Base-by-base conservation (phyloP, 2,329 filamentous ascomycete species). In the Tolypocladium tundrense region DNA sequence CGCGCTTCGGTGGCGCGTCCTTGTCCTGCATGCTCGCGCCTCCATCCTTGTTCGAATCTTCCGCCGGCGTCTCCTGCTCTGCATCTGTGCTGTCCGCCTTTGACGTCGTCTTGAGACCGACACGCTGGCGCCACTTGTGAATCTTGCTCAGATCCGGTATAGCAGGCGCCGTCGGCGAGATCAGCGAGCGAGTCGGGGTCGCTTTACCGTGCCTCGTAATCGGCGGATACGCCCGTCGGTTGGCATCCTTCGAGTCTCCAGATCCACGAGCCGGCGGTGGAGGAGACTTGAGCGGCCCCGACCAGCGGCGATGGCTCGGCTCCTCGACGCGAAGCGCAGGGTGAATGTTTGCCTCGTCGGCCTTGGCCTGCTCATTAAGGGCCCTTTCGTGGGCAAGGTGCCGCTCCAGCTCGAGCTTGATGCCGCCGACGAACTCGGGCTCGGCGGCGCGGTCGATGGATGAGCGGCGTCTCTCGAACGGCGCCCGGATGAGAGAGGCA, bases 351-450 rank as follows among this genome's bases (percentile, higher is more conserved):
- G 62, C 66, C 27, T 67, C 65, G 16, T 63, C 61, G 9, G 62
- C 63, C 14, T 66, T 63, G 8, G 65, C 63, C 3, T 68, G 64
- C 11, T 63, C 65, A 0, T 71, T 62, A 9, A 68, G 59, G 1
- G 64, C 63, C 43, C 67, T 64, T 41, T 72, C 64, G 10, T 69
- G 63, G 21, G 69, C 69, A 1, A 67, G 67, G 9, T 74, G 67
- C 52, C 69, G 69, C 57, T 75, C 68, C 53, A 72, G 66, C 53
- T 75, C 74, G 19, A 76, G 66, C 58, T 76, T 77, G 56, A 71
- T 70, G 24, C 72, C 73, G 1, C 75, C 73, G 31, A 77, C 70
- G 60, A 77, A 77, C 14, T 69, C 69, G 1, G 65, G 66, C 7
- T 71, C 64, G n/a, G 61, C 61, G 10, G 63, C 60, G 24, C 67